Conservation (phyloP, 2,329 filamentous ascomycete species). For the Geosmithia flava region DNA sequence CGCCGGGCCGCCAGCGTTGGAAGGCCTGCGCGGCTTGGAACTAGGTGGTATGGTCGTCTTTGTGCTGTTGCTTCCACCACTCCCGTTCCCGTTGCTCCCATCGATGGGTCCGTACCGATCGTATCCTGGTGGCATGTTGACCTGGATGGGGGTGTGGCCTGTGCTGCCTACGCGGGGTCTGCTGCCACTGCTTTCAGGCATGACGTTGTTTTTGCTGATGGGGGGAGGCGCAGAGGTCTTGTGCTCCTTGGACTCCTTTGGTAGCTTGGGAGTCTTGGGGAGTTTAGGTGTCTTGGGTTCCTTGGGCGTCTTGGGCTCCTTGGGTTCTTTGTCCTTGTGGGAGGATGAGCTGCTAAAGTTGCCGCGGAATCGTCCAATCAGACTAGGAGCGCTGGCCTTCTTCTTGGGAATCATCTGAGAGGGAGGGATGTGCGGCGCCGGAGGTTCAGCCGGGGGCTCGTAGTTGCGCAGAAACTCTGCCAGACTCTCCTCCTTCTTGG, state of each 20-base stretch:
- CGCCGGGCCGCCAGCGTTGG: conserved; percentile 8
- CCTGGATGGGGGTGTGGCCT: conserved; percentile 41
- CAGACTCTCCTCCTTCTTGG: conserved; percentile 51
- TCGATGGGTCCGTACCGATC: conserved; percentile 26
- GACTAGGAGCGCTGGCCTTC: conserved; percentile 49
- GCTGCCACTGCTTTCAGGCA: conserved; percentile 8
- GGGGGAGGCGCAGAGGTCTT: conserved; percentile 9
- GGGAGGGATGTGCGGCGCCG: conserved; percentile 23
- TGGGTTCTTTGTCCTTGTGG: conserved; percentile 15
- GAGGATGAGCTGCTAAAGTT: conserved; percentile 4
- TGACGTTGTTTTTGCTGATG: conserved; percentile 14
- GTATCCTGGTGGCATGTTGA: conserved; percentile 31
- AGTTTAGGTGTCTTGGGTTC: conserved; percentile 11
- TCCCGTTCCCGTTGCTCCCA: conserved; percentile 6
- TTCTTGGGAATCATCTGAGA: conserved; percentile 38
- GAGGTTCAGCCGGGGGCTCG: conserved; percentile 47
- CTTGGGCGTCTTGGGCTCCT: conserved; percentile 3
- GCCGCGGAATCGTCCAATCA: conserved; percentile 44
- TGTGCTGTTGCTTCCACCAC: neutral
- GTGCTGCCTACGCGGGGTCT: too few species aligned
- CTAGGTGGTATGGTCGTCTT: neutral
- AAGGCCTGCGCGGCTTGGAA: neutral
- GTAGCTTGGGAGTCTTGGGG: conserved; percentile 11
- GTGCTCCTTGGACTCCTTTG: conserved; percentile 8
- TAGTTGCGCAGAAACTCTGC: conserved; percentile 63